A percentile compares a stretch with the other conserved stretches of the same genome.
phyloP scores from a whole-genome alignment of 2,329 filamentous ascomycete genomes.

The Uncinocarpus reesii region DNA sequence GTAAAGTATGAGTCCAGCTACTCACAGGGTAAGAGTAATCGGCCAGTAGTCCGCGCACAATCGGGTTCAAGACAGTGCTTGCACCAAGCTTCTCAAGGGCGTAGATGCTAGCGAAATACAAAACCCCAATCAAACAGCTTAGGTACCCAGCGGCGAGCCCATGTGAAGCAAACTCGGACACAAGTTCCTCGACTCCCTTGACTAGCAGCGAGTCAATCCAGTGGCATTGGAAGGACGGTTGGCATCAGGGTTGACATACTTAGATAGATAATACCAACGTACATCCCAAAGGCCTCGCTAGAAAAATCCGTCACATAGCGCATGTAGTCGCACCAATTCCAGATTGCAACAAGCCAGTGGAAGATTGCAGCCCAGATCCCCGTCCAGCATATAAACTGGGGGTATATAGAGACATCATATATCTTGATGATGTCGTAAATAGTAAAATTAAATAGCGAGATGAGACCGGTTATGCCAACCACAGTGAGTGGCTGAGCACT shows the following conservation, averaged over 20 bases:
- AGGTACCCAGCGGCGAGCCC: slow-evolving; percentile 39
- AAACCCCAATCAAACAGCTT: slow-evolving; percentile 42
- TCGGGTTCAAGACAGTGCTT: slow-evolving; percentile 36
- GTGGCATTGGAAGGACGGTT: not conserved
- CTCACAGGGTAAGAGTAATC: slow-evolving; percentile 45
- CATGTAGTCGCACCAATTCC: slow-evolving; percentile 49
- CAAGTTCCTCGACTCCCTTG: slow-evolving; percentile 48
- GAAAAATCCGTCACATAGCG: slow-evolving; percentile 50
- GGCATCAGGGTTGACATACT: slow-evolving; percentile 24
- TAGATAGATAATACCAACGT: slow-evolving; percentile 49
- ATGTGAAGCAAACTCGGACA: slow-evolving; percentile 40
- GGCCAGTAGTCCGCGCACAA: slow-evolving; percentile 39
- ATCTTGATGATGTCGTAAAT: slow-evolving; percentile 47
- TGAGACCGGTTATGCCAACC: slow-evolving; percentile 48
- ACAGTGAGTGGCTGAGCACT: slow-evolving; percentile 47
- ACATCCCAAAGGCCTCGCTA: slow-evolving; percentile 45
- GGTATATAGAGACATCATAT: slow-evolving; percentile 43
- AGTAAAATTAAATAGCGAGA: slow-evolving; percentile 49
- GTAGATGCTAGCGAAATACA: slow-evolving; percentile 45
- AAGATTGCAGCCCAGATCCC: slow-evolving; percentile 49
- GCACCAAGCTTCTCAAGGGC: slow-evolving; percentile 41
- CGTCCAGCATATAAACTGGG: slow-evolving; percentile 47
- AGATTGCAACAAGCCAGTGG: slow-evolving; percentile 46
- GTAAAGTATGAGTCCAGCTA: not conserved
- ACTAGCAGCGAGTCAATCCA: slow-evolving; percentile 25